phyloP scores from a whole-genome alignment of 495 filamentous ascomycete genomes.

The Xylaria bambusicola region DNA sequence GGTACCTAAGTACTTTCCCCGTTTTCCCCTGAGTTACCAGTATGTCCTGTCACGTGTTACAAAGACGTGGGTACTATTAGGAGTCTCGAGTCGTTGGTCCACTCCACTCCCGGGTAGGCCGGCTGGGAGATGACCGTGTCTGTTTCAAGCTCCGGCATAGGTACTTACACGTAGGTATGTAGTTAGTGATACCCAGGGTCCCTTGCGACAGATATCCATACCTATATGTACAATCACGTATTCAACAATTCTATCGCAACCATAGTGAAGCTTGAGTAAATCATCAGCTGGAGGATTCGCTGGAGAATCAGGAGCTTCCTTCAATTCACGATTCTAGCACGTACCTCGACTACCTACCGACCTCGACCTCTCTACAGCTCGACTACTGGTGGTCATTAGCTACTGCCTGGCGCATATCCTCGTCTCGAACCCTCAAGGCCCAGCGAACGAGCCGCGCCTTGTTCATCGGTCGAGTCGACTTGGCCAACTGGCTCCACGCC shows the following conservation, averaged over 20 bases:
- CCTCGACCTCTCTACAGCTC: no score
- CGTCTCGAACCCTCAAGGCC: not conserved
- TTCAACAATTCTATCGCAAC: no score
- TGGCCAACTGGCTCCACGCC: not conserved
- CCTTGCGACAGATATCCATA: constrained; percentile 10
- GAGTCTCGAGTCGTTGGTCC: not conserved
- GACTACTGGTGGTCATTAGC: not conserved
- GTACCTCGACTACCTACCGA: no score
- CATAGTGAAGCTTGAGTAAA: no score
- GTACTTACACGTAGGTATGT: no score
- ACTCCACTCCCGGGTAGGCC: constrained; percentile 6
- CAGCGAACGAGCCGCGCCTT: not conserved
- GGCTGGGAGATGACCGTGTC: not conserved
- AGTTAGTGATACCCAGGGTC: no score
- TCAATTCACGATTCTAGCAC: no score
- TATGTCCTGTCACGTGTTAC: constrained; percentile 1
- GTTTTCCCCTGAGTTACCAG: not conserved
- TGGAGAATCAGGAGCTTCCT: no score
- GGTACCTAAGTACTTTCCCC: not conserved
- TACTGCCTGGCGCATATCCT: not conserved
- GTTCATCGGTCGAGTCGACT: not conserved
- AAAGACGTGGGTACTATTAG: no score
- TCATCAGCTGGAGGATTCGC: no score
- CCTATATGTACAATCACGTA: no score
- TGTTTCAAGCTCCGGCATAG: no score